A percentile compares a stretch with the other conserved stretches of the same genome.
Conservation (phyloP, 2,329 filamentous ascomycete species). For the Beauveria bassiana region DNA sequence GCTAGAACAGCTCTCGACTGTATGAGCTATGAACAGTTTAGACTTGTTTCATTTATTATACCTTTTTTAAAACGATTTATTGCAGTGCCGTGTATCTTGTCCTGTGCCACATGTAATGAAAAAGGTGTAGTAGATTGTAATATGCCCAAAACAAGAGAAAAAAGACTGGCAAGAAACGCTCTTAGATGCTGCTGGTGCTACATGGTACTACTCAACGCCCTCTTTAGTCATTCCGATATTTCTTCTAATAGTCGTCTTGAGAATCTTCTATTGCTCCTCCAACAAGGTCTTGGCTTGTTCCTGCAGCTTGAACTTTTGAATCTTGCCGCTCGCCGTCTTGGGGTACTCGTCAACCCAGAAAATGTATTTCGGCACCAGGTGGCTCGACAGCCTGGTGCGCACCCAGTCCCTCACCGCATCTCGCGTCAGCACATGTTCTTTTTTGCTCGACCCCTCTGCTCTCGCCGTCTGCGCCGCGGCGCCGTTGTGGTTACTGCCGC, state of each 20-base stretch:
- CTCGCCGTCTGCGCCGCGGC: slow-evolving; percentile 14
- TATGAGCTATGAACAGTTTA: slow-evolving; percentile 10
- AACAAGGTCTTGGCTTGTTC: slow-evolving; percentile 47
- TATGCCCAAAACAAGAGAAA: too few species aligned
- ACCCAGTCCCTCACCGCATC: slow-evolving; percentile 68
- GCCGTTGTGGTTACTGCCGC: slow-evolving; percentile 18
- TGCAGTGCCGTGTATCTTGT: too few species aligned
- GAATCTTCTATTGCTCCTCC: neutral
- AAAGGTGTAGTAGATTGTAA: too few species aligned
- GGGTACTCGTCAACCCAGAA: slow-evolving; percentile 82
- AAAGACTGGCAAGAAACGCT: neutral
- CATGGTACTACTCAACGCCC: neutral
- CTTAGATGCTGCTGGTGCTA: neutral
- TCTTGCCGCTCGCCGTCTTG: slow-evolving; percentile 94
- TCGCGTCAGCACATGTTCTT: slow-evolving; percentile 33
- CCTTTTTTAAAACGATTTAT: neutral
- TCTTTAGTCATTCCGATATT: neutral
- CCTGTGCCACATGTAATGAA: too few species aligned
- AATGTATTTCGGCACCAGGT: slow-evolving; percentile 82
- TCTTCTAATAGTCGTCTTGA: too few species aligned
- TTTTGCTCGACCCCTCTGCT: neutral
- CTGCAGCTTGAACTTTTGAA: slow-evolving; percentile 84
- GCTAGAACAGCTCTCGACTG: slow-evolving; percentile 9
- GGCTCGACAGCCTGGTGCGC: slow-evolving; percentile 54
- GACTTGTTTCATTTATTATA: neutral